Percentiles rank a stretch among this genome's conserved stretches.
phyloP scores from a whole-genome alignment of 1,139 yeast species.

The Geotrichum histeridarum region DNA sequence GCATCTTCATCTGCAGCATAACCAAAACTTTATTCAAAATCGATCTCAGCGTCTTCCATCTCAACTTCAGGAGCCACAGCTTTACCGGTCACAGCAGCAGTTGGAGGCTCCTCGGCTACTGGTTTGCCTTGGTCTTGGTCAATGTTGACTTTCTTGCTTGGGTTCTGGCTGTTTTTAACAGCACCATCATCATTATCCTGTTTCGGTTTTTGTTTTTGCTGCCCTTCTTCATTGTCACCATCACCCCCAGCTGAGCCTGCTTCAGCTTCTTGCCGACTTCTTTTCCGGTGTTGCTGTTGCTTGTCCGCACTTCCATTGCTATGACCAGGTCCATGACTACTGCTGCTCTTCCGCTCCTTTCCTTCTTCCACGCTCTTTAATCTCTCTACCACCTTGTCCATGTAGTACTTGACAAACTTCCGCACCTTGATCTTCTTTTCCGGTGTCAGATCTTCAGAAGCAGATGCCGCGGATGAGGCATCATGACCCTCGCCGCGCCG shows the following conservation, averaged over 20 bases:
- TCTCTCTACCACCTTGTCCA: conserved; percentile 52
- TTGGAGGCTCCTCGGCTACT: no score
- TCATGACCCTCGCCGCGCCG: conserved; percentile 25
- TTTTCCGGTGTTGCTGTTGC: no score
- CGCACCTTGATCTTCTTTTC: conserved; percentile 68
- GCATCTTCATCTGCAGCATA: no score
- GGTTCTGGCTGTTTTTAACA: no score
- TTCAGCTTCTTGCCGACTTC: no score
- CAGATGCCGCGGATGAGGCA: conserved; percentile 13
- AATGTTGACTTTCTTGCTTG: no score
- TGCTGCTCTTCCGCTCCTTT: background rate
- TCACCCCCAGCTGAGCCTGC: background rate
- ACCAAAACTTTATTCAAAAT: conserved; percentile 7
- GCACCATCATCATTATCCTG: conserved; percentile 16
- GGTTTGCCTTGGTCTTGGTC: no score
- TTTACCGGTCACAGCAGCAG: no score
- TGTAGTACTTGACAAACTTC: conserved; percentile 57
- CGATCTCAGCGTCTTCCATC: conserved; percentile 18
- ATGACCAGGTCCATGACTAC: background rate
- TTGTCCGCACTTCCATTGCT: background rate
- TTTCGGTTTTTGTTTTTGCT: conserved; percentile 14
- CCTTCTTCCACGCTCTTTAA: background rate
- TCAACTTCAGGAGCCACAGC: background rate
- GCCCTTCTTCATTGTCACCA: conserved; percentile 2
- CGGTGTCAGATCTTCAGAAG: conserved; percentile 49